Evolutionary conservation across 2,329 filamentous ascomycete genomes (phyloP).

Genomic region (Teratosphaeria epicoccoides): DNA sequence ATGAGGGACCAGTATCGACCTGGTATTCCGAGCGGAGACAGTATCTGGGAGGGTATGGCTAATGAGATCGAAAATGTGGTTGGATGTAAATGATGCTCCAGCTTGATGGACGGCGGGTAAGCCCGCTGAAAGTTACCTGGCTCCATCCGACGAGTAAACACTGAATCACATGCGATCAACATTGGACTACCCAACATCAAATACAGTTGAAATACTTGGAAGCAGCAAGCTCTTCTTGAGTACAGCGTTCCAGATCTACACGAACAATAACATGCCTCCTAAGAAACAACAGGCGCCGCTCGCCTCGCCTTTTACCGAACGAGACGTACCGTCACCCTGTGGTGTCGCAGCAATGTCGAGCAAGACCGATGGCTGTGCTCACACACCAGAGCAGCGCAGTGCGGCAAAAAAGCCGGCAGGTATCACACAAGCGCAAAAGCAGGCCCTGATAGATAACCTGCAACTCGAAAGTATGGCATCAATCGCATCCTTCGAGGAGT

Average conservation of each 20-base stretch:
- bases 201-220: background rate
- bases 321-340: background rate
- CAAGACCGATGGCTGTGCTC: slow-evolving; percentile 9
- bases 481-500: slow-evolving; percentile 16
- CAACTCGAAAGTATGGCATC: slow-evolving; percentile 64
- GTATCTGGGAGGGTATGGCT: background rate
- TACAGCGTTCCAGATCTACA: background rate
- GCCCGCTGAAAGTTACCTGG: background rate
- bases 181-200: background rate
- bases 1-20: background rate
- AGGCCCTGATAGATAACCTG: slow-evolving; percentile 77
- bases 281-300: slow-evolving; percentile 3
- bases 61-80: background rate
- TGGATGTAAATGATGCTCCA: slow-evolving; percentile 1
- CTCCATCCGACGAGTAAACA: background rate
- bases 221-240: background rate
- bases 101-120: background rate
- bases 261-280: slow-evolving; percentile 2
- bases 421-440: slow-evolving; percentile 54
- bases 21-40: background rate
- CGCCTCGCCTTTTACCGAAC: background rate
- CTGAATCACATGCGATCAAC: background rate
- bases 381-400: slow-evolving; percentile 12
- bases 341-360: background rate
- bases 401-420: slow-evolving; percentile 13